Conservation (phyloP, 306 rosid species). For the Prunus davidiana region DNA sequence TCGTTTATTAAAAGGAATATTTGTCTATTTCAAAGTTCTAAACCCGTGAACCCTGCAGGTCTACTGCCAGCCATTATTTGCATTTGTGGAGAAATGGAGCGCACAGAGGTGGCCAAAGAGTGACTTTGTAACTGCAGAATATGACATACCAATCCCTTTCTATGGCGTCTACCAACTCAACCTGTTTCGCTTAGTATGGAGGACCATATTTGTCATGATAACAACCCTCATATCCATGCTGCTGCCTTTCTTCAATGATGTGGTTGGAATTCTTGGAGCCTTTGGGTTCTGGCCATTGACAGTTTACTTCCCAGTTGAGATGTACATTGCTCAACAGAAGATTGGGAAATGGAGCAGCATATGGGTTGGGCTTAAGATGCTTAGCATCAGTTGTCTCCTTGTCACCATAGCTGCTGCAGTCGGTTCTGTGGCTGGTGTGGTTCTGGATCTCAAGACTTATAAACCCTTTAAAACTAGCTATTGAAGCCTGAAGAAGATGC, state of each 20-base stretch:
- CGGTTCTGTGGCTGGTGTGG: constrained; percentile 68
- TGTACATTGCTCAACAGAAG: constrained; percentile 65
- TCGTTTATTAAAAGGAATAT: not conserved
- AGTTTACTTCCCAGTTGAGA: constrained; percentile 67
- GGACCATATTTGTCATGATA: constrained; percentile 52
- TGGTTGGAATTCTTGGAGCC: constrained; percentile 78
- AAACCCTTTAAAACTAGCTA: constrained; percentile 61
- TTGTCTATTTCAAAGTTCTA: not conserved
- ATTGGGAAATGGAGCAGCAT: constrained; percentile 44
- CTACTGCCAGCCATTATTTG: constrained; percentile 63
- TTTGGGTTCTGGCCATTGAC: constrained; percentile 82
- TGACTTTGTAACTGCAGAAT: constrained; percentile 44
- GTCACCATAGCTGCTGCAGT: constrained; percentile 56
- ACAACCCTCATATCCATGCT: constrained; percentile 69
- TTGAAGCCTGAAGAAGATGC: constrained; percentile 16
- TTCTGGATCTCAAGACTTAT: constrained; percentile 67
- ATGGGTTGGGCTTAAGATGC: constrained; percentile 61
- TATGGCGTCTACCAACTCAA: constrained; percentile 48
- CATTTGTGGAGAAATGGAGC: constrained; percentile 69
- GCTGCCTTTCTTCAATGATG: constrained; percentile 77
- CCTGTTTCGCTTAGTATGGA: constrained; percentile 59
- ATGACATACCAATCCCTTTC: constrained; percentile 52
- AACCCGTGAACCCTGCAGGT: constrained; percentile 36
- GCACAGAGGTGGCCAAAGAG: constrained; percentile 47
- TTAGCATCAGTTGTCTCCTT: constrained; percentile 46